These are phyloP conservation scores for Coemansia sp. DNA, from an alignment of 192 early-diverging fungal species.

Conservation along the genomic window DNA sequence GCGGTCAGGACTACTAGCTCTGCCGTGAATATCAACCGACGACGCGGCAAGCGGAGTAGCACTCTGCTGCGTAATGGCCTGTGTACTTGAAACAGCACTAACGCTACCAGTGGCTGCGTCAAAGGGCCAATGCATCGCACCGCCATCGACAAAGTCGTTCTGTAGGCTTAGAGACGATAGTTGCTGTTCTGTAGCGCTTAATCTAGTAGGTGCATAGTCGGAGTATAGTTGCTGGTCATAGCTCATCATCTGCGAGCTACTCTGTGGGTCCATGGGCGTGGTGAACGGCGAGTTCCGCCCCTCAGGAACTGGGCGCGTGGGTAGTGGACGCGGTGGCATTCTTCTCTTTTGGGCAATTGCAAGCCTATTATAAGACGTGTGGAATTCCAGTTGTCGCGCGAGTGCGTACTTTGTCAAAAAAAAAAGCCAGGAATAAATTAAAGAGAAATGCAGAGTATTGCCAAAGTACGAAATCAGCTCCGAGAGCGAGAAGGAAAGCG, in stretches of 20 bases:
- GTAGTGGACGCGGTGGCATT: constrained; percentile 22
- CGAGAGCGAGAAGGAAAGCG: not conserved
- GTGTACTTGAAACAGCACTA: not conserved
- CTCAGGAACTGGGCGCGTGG: constrained; percentile 1
- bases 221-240: constrained; percentile 1
- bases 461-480: not conserved
- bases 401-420: not conserved
- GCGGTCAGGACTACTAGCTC: not conserved
- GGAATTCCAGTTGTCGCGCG: not conserved
- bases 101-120: not conserved
- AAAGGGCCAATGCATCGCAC: constrained; percentile 21
- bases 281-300: not conserved
- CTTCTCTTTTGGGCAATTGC: not conserved
- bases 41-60: not conserved
- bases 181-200: not conserved
- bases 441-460: not conserved
- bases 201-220: not conserved
- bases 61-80: not conserved
- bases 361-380: not conserved
- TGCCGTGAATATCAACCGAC: not conserved
- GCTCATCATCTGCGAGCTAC: not conserved
- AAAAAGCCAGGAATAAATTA: not conserved
- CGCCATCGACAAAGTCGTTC: constrained; percentile 10
- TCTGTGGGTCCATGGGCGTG: not conserved
- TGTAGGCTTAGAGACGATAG: constrained; percentile 17